Percentiles rank a stretch among this genome's conserved stretches.
Conservation (phyloP, 148 eudicot species). For the Dianthus caryophyllus region DNA sequence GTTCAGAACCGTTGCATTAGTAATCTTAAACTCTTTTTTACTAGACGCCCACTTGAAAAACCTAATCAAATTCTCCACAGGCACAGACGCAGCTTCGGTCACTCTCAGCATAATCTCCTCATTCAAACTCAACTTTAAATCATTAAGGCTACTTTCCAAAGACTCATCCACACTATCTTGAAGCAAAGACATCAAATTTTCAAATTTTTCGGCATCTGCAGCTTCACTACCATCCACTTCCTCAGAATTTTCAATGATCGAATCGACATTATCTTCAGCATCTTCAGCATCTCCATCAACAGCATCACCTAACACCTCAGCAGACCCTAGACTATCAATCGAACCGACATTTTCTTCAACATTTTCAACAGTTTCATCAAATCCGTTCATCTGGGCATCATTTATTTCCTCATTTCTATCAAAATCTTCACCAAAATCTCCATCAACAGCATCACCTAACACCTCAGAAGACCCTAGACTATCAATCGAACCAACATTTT, state of each 20-base stretch:
- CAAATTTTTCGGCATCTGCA: conserved; percentile 43
- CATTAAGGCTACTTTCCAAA: conserved; percentile 43
- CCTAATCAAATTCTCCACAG: conserved; percentile 48
- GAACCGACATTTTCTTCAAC: conserved; percentile 12
- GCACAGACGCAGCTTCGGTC: conserved; percentile 45
- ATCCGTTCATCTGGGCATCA: conserved; percentile 19
- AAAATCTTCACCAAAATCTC: conserved; percentile 5
- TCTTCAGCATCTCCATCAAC: conserved; percentile 19
- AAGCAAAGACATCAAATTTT: conserved; percentile 53
- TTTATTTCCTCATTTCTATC: conserved; percentile 12
- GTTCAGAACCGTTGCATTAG: conserved; percentile 23
- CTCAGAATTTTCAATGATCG: background rate
- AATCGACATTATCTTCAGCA: conserved; percentile 14
- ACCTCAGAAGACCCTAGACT: conserved; percentile 18
- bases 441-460: conserved; percentile 15
- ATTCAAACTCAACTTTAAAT: conserved; percentile 34
- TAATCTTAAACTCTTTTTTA: conserved; percentile 33
- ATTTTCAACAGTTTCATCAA: conserved; percentile 20
- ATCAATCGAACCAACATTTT: conserved; percentile 16
- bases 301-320: conserved; percentile 11
- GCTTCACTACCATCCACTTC: conserved; percentile 12
- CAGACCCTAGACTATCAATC: conserved; percentile 14
- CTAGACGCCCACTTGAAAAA: conserved; percentile 56
- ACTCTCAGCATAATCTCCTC: conserved; percentile 63
- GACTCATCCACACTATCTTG: conserved; percentile 48